Base-by-base conservation (phyloP, 2,329 filamentous ascomycete genomes). In the Phyllosticta paracitricarpa region DNA sequence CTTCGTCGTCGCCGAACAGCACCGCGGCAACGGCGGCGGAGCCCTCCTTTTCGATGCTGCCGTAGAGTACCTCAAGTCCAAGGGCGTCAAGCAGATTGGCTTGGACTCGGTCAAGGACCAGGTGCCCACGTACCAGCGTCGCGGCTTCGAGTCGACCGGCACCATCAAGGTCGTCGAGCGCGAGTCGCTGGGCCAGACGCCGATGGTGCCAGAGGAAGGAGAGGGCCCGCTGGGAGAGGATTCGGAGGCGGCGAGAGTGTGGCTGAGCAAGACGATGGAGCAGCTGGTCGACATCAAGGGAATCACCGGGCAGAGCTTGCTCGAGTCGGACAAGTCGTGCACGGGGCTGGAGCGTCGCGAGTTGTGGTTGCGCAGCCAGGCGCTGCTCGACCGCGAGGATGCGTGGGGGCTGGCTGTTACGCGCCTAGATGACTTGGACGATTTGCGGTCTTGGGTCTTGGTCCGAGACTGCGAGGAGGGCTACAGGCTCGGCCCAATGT, bases 91-190 rank as follows among this genome's bases (percentile, higher is more conserved):
- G 2, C 58, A 67, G 24, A 66, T 73, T 40, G 74, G 73, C 9
- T 64, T 76, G 5, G 74, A 76, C 65, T 72, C 67, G 28, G 73
- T 76, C 7, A 61, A 65, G n/a, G 68, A 70, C 63, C 74, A 76
- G 61, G 67, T 69, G n/a, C 56, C 62, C 8, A 75, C 72, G 7
- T 75, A 76, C 61, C 63, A 66, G 54, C 67, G 72, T 3, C 63
- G 73, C 12, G 69, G 71, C 0, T 76, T 75, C 60, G 65, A 68
- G 7, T 65, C 68, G 22, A 63, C 57, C 6, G 73, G 67, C 1
- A 58, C 56, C 2, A 66, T 76, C 22, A 67, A 64, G 19, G 57
- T 71, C 55, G 69, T 74, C 70, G 53, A 64, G 2, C 24, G 51
- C 14, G 61, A 61, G 24, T 2, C 17, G 22, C 7, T 67, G 1